Evolutionary conservation across 2,329 filamentous ascomycete species (phyloP), one percentile per base, ranked within the genome.

Genomic region (Neoscytalidium dimidiatum): DNA sequence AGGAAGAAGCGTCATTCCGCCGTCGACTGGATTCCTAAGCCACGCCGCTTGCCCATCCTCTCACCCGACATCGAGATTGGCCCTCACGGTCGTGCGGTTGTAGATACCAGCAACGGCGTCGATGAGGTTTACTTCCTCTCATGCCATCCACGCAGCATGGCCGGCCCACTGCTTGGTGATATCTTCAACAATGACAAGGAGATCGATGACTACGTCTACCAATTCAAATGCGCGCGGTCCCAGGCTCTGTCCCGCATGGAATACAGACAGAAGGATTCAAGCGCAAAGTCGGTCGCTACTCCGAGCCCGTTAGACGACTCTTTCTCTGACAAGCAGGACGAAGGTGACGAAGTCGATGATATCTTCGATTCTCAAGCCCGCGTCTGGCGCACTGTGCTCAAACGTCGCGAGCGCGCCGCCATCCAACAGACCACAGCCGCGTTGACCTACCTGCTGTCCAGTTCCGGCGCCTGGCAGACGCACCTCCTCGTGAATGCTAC

Each of bases 91-190:
- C 8, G 26, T 14, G 35, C 53, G 7, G 4, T 41, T 8, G 38
- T 58, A 2, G 53, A 58, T 14, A 58, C 38, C n/a, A 43, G 35
- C 6, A 23, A 43, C 11, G 53, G 53, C 38, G 14, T 44, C 23
- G 53, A 58, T 35, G 35, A 43, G 33, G 53, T 58, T 4, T 41
- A 29, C 35, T 58, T 58, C 53, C 35, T 58, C 21, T 58, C 53
- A 6, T 23, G 21, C 53, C n/a, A 38, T 11, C 53, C 53, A 35
- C 21, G 3, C n/a, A 43, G 35, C 53, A 28, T 11, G n/a, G 29
- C 28, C 35, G 35, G 35, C 11, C 21, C 33, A 13, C 53, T 41
- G 8, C n/a, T 58, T 13, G 14, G 21, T 17, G 33, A 8, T 23
- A 28, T 3, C 2, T 17, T 17, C 17, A n/a, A 11, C 23, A 21